A percentile compares a stretch with the other conserved stretches of the same genome.
phyloP scores from a whole-genome alignment of 2,329 filamentous ascomycete species.

The Apiospora saccharicola region DNA sequence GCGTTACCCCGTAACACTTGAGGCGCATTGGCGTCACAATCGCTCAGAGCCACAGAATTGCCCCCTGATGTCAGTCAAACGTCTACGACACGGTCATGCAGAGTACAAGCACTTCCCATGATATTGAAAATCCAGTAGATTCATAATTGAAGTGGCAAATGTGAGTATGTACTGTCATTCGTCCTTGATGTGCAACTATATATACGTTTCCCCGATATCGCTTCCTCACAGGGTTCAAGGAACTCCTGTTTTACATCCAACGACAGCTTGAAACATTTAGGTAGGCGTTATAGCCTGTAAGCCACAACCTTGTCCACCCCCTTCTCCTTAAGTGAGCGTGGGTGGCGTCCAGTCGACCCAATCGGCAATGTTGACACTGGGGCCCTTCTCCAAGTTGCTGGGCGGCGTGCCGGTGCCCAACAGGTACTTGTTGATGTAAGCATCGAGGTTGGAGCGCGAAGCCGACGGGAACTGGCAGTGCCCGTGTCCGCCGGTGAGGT shows the following conservation, averaged over 20 bases:
- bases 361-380: conserved; percentile 45
- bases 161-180: neutral
- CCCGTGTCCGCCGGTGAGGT: conserved; percentile 59
- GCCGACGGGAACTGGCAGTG: conserved; percentile 64
- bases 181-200: neutral
- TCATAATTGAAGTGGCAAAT: neutral
- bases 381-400: conserved; percentile 46
- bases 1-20: no score
- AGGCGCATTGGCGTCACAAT: no score
- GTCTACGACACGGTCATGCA: no score
- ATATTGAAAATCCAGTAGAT: no score
- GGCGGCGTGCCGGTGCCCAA: conserved; percentile 46
- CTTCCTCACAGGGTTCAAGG: no score
- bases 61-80: no score
- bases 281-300: no score
- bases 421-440: conserved; percentile 64
- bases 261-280: neutral
- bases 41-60: no score
- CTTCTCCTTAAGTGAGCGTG: conserved; percentile 34
- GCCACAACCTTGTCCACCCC: neutral
- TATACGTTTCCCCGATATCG: neutral
- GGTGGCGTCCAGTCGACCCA: conserved; percentile 54
- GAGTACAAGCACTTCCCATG: neutral
- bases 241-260: neutral
- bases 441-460: conserved; percentile 58